phyloP scores from a whole-genome alignment of 768 basidiomycete species.

The Glaciozyma antarctica region DNA sequence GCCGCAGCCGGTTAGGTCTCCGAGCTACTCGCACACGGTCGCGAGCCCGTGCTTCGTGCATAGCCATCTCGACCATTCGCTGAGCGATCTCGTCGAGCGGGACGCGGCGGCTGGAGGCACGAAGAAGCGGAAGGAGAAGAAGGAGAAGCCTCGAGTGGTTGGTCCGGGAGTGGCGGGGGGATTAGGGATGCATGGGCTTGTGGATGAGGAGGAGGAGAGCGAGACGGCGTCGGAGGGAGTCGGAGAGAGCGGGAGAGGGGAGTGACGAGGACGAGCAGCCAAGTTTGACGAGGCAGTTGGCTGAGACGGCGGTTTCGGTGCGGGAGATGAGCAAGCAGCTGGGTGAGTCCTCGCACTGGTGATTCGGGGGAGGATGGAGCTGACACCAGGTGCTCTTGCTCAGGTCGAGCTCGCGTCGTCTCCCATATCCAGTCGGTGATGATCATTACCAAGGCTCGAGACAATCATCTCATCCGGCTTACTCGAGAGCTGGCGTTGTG shows the following conservation, averaged over 20 bases:
- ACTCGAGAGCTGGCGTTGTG: slow-evolving; percentile 89
- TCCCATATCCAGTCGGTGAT: slow-evolving; percentile 86
- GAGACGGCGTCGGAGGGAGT: neutral
- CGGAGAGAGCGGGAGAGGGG: neutral
- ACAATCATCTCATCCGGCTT: slow-evolving; percentile 89
- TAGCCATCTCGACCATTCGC: slow-evolving; percentile 29
- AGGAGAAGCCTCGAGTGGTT: no score
- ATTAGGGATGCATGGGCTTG: neutral
- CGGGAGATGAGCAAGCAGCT: slow-evolving; percentile 98
- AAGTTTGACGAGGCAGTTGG: slow-evolving; percentile 81
- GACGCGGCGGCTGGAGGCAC: neutral
- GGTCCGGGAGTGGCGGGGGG: no score
- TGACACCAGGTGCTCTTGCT: neutral
- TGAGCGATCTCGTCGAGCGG: slow-evolving; percentile 6
- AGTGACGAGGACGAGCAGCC: slow-evolving; percentile 48
- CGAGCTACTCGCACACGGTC: neutral
- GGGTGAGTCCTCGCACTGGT: slow-evolving; percentile 46
- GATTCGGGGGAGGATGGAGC: neutral
- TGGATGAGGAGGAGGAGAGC: neutral
- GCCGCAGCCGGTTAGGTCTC: neutral
- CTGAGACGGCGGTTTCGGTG: slow-evolving; percentile 93
- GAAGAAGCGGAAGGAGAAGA: neutral
- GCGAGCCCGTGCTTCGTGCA: slow-evolving; percentile 17
- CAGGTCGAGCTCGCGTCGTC: slow-evolving; percentile 83
- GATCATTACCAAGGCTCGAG: slow-evolving; percentile 93